Evolutionary conservation across 495 filamentous ascomycete species (phyloP), one percentile per base, ranked within the genome.

Genomic region (Xylaria bambusicola): DNA sequence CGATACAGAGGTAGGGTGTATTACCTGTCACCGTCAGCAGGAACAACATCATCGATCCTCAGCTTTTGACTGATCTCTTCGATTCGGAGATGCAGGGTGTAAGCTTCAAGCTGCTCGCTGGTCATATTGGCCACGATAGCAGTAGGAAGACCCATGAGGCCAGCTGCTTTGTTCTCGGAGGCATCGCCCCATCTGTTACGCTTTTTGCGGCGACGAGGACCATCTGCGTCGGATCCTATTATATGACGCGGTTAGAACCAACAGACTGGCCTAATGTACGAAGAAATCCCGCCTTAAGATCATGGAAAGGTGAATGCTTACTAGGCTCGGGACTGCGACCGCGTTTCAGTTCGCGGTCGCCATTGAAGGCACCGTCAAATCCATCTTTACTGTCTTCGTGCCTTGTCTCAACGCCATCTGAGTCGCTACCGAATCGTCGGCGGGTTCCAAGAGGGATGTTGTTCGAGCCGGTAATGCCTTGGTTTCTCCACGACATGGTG

Each of bases 31-130:
- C 29, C 29, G 29, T 33, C 29, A 33, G 86, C 88, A 31, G 94
- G 94, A 57, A 98, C 92, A 48, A 98, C 93, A 79, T 98, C 94
- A 75, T 96, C 93, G 73, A 98, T 98, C 65, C 91, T 86, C 63
- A 98, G 87, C 82, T 98, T 98, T 79, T 98, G 93, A 71, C 91
- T 97, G 66, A 98, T 98, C 76, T 98, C 94, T 73, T 97, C 92
- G 63, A 98, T 95, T 71, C 94, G 91, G 63, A 98, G 77, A 73
- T 98, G 93, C 56, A 97, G 76, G 17, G 91, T 91, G 70, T 98
- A 98, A 17, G 94, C 94, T 74, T 98, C 94, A 42, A 97, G 84
- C 77, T 98, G 94, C 77, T 98, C 94, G 72, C 84, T 92, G 46
- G 94, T 98, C 91, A 98, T 97, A 75, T 92, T 90, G 47, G 91